These are phyloP conservation scores for Cardamine resedifolia DNA, from an alignment of 345 rosid species.

Conservation along the genomic window DNA sequence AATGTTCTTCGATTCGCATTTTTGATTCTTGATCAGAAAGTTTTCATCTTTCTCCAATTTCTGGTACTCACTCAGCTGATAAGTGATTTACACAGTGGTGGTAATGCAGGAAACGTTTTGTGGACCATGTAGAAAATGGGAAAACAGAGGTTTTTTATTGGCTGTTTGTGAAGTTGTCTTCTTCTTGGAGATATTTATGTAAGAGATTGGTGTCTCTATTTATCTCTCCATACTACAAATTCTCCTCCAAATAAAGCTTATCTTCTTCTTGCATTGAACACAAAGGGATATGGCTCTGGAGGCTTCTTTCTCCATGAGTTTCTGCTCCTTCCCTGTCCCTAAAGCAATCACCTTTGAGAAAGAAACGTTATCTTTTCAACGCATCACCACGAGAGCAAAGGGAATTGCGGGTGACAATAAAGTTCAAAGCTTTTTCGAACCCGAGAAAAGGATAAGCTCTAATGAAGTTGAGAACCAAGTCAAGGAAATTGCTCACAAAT, in stretches of 20 bases:
- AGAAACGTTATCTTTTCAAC: constrained; percentile 21
- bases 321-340: constrained; percentile 28
- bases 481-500: constrained; percentile 13
- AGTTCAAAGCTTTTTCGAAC: constrained; percentile 21
- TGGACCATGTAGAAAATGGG: constrained; percentile 10
- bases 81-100: neutral
- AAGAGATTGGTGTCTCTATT: neutral
- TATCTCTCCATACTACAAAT: constrained; percentile 19
- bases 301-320: constrained; percentile 31
- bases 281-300: constrained; percentile 21
- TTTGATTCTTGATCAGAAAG: neutral
- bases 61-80: neutral
- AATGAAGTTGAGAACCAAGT: neutral
- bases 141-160: constrained; percentile 8
- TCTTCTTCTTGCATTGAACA: constrained; percentile 11
- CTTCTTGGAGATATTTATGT: constrained; percentile 23
- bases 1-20: neutral
- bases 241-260: constrained; percentile 34
- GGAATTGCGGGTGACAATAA: constrained; percentile 2
- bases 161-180: constrained; percentile 30
- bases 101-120: constrained; percentile 9
- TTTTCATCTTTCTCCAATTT: neutral
- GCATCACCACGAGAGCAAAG: neutral
- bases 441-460: neutral
- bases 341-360: constrained; percentile 16